Percentiles rank a stretch among this genome's conserved stretches.
Conservation (phyloP, 139 green algal genomes). For the Closterium sp. region DNA sequence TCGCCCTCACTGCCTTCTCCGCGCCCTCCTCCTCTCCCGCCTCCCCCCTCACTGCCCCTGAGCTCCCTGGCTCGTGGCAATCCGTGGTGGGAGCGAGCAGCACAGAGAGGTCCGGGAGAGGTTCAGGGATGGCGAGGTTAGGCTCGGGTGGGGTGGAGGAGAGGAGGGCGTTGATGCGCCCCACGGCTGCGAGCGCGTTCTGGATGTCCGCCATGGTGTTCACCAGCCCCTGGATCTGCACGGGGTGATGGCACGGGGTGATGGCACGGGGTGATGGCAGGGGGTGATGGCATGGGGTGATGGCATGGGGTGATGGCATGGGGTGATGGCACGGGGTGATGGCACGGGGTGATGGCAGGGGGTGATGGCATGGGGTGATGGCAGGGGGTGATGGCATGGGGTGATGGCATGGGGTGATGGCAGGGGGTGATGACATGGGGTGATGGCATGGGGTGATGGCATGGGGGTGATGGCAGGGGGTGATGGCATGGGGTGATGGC, state of each 20-base stretch:
- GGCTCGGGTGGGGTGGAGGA: not conserved
- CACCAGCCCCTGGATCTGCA: constrained; percentile 43
- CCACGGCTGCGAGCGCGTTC: constrained; percentile 10
- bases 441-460: not conserved
- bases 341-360: too few species aligned
- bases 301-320: not conserved
- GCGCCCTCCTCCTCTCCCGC: constrained; percentile 8
- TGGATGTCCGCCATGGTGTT: constrained; percentile 40
- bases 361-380: not conserved
- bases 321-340: not conserved
- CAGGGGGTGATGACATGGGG: not conserved
- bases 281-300: not conserved
- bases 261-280: not conserved
- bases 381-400: not conserved
- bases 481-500: too few species aligned
- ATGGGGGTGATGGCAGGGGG: too few species aligned
- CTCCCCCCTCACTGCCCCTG: constrained; percentile 7
- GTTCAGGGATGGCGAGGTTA: not conserved
- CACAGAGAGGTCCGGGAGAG: not conserved
- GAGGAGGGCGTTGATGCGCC: constrained; percentile 40
- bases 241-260: not conserved
- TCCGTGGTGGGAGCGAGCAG: not conserved
- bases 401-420: constrained; percentile 3
- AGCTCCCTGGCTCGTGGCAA: not conserved
- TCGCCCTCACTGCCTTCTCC: not conserved